phyloP scores from a whole-genome alignment of 139 green algal species.

The Chlamydomonas sp. region DNA sequence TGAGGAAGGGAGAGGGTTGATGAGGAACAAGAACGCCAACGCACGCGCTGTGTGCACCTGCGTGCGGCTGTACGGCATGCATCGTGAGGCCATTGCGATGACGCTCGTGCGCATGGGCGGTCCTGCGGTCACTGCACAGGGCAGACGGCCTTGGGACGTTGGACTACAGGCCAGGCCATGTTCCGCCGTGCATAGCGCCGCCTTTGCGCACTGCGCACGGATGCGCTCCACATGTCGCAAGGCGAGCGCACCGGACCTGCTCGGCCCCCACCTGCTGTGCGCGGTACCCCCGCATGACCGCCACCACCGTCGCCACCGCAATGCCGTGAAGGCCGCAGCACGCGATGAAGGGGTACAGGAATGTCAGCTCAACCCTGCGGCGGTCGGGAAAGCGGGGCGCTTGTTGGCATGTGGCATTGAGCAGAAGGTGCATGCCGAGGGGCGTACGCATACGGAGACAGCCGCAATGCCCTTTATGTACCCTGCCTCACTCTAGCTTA shows the following conservation, averaged over 20 bases:
- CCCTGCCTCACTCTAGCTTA: not conserved
- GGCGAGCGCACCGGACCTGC: not conserved
- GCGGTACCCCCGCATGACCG: not conserved
- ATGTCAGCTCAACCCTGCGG: not conserved
- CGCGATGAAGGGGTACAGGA: constrained; percentile 20
- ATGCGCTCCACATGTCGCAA: not conserved
- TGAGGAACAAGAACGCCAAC: too few relatives aligned
- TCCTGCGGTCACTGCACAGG: too few relatives aligned
- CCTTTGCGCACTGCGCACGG: not conserved
- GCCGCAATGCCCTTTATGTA: not conserved
- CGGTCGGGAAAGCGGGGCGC: not conserved
- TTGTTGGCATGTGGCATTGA: not conserved
- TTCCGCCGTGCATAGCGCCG: not conserved
- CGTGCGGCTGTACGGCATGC: too few relatives aligned
- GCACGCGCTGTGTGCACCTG: too few relatives aligned
- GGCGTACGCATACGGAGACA: not conserved
- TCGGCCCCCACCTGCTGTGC: not conserved
- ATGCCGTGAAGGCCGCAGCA: not conserved
- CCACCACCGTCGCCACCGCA: not conserved
- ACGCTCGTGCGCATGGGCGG: too few relatives aligned
- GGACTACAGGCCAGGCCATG: too few relatives aligned
- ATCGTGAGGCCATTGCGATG: too few relatives aligned
- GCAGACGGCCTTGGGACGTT: too few relatives aligned
- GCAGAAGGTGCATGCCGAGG: not conserved
- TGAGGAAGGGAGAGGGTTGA: not conserved